Evolutionary conservation across 768 basidiomycete genomes (phyloP), one percentile per base, ranked within the genome.

Genomic region (Lactarius trivialis): DNA sequence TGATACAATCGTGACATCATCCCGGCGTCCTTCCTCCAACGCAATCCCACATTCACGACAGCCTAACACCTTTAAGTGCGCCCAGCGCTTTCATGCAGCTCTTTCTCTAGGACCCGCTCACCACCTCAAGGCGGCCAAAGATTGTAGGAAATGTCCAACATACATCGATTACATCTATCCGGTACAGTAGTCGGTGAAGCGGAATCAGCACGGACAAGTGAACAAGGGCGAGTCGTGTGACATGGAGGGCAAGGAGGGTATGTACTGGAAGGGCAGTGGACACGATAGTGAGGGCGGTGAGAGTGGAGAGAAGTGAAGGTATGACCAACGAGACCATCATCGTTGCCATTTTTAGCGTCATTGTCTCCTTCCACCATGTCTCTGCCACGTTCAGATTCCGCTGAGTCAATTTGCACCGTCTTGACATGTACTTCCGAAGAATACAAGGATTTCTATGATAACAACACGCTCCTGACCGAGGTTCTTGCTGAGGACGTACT

Each of bases 91-190:
- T 89, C 88, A 91, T 45, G 81, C 77, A 4, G 86, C 73, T 43
- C 79, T 78, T 53, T 33, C n/a, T 80, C 79, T 21, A 86, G 65
- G 12, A 73, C 73, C 51, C 75, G 69, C 30, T 71, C 64, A 8
- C 71, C 74, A 24, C 75, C 75, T 21, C 67, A 69, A 11, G 69
- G 30, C 65, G 19, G 58, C 81, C 82, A 83, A 5, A 57, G 39
- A 55, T 89, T 90, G 70, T 80, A 88, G 0, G 89, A 91, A 52
- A 91, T 70, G 69, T 90, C 88, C 36, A 90, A 71, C 28, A 85
- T 68, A n/a, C n/a, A n/a, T n/a, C n/a, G n/a, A n/a, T n/a, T n/a
- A 65, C 85, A 86, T 15, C 79, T 69, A 12, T 71, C 74, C 0
- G 86, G 82, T n/a, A n/a, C n/a, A n/a, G n/a, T 39, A 91, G 72